A percentile compares a stretch with the other conserved stretches of the same genome.
Evolutionary conservation across 1,284 basidiomycete species (phyloP).

Genomic region (Ceratobasidium theobromae): DNA sequence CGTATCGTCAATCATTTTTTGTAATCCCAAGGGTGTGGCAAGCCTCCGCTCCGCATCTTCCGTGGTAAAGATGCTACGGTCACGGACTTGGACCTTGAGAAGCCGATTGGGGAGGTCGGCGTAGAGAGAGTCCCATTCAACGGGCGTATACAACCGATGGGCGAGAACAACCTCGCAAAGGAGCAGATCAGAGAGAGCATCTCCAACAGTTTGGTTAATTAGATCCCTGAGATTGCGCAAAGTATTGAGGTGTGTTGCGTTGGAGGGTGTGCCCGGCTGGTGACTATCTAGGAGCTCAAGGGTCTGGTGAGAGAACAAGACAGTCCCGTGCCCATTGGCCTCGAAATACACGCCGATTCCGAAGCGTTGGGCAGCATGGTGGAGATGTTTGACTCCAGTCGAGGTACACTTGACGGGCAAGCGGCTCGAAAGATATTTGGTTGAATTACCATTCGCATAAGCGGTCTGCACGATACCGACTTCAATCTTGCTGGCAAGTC

Average conservation of each 20-base stretch:
- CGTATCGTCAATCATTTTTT: conserved; percentile 84
- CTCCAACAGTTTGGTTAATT: conserved; percentile 98
- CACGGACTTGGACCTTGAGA: conserved; percentile 90
- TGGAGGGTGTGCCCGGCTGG: conserved; percentile 75
- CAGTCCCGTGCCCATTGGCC: conserved; percentile 98
- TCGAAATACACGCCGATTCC: conserved; percentile 99
- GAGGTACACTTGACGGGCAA: conserved; percentile 94
- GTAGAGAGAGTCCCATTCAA: conserved; percentile 94
- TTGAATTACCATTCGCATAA: conserved; percentile 97
- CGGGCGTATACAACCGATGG: conserved; percentile 79
- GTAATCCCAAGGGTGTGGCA: conserved; percentile 77
- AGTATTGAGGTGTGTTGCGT: conserved; percentile 76
- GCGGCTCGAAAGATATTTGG: conserved; percentile 83
- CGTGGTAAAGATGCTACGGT: conserved; percentile 85
- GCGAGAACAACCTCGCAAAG: conserved; percentile 92
- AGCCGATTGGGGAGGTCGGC: conserved; percentile 93
- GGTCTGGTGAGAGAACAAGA: conserved; percentile 84
- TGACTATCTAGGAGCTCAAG: conserved; percentile 61
- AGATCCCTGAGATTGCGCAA: conserved; percentile 76
- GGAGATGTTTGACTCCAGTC: conserved; percentile 97
- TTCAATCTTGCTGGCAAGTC: conserved; percentile 69
- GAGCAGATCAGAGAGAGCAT: conserved; percentile 95
- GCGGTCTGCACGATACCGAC: conserved; percentile 98
- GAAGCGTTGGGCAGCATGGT: conserved; percentile 94
- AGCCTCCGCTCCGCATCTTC: conserved; percentile 92